These are phyloP conservation scores for Crithidia sp. DNA, from an alignment of 208 protist genomes.

Conservation along the genomic window DNA sequence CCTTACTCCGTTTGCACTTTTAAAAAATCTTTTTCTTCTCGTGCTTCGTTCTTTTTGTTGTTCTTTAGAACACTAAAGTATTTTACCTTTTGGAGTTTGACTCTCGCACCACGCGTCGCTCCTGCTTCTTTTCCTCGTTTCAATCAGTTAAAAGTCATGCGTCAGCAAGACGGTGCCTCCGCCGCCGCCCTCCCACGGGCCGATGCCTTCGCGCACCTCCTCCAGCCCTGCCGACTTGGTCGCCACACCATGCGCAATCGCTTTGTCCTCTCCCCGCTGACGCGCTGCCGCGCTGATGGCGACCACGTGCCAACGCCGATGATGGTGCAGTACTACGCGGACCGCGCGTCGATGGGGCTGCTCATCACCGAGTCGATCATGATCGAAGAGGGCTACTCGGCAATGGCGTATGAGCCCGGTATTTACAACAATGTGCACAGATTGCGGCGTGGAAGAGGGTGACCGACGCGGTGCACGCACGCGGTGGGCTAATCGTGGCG, in stretches of 20 bases:
- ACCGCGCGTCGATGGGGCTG: too few relatives aligned
- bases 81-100: too few relatives aligned
- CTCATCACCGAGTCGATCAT: too few relatives aligned
- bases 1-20: neutral
- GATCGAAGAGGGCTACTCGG: slow-evolving; percentile 20
- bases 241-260: slow-evolving; percentile 47
- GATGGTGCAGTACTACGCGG: slow-evolving; percentile 10
- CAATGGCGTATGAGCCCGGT: neutral
- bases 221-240: slow-evolving; percentile 44
- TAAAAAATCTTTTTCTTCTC: neutral
- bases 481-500: slow-evolving; percentile 51
- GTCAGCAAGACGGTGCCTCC: too few relatives aligned
- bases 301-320: slow-evolving; percentile 46
- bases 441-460: slow-evolving; percentile 57
- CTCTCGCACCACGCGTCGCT: too few relatives aligned
- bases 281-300: slow-evolving; percentile 50
- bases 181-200: neutral
- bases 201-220: slow-evolving; percentile 18
- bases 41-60: slow-evolving; percentile 1
- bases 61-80: neutral
- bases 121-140: slow-evolving; percentile 2
- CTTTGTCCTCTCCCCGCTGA: slow-evolving; percentile 53
- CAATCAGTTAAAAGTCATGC: neutral
- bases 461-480: slow-evolving; percentile 67
- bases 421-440: slow-evolving; percentile 31